Conservation (phyloP, 345 rosid genomes). For the Lenwebbia sp. region DNA sequence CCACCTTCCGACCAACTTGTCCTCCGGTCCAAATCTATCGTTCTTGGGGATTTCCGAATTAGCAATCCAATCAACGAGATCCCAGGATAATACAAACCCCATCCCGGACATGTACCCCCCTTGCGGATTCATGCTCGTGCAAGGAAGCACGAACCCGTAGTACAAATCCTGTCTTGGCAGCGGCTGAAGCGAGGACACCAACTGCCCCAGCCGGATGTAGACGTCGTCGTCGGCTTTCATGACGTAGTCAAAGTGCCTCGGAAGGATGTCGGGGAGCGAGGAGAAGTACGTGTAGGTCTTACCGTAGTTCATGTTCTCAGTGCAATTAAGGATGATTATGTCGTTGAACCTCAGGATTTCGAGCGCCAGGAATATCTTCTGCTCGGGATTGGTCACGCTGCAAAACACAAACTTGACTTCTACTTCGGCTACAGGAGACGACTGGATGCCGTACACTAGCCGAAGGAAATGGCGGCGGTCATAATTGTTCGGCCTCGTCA, state of each 20-base stretch:
- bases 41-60: conserved; percentile 10
- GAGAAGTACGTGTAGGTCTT: conserved; percentile 36
- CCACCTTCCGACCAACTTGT: conserved; percentile 33
- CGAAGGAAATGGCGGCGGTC: conserved; percentile 31
- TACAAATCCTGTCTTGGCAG: conserved; percentile 21
- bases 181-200: conserved; percentile 12
- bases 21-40: conserved; percentile 23
- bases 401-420: conserved; percentile 28
- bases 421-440: conserved; percentile 7
- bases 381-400: conserved; percentile 18
- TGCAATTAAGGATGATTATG: conserved; percentile 29
- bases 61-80: conserved; percentile 31
- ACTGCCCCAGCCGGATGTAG: conserved; percentile 10
- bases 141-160: conserved; percentile 33
- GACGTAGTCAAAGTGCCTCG: conserved; percentile 12
- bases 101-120: conserved; percentile 34
- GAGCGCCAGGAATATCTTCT: conserved; percentile 7
- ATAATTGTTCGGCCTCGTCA: conserved; percentile 13
- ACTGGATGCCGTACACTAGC: conserved; percentile 21
- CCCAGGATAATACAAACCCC: conserved; percentile 34
- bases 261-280: conserved; percentile 14
- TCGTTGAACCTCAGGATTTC: conserved; percentile 23
- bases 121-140: conserved; percentile 20
- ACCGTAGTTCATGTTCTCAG: conserved; percentile 33
- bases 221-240: conserved; percentile 34